Evolutionary conservation across 768 basidiomycete species (phyloP).

Genomic region (Udeniomyces megalosporus): DNA sequence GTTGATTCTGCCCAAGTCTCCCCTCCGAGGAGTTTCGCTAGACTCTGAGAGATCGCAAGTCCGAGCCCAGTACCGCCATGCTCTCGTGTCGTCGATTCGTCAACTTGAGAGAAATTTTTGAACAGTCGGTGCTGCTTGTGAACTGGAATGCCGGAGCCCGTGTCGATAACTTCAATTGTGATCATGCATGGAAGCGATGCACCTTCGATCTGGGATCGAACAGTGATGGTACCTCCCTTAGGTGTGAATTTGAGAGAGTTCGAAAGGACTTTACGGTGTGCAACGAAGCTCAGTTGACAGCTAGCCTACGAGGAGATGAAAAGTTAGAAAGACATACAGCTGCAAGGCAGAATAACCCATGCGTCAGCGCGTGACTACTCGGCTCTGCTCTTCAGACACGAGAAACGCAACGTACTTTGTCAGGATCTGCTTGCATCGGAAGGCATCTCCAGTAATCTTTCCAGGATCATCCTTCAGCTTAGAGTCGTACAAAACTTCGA

Average conservation of each 20-base stretch:
- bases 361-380: too few species aligned
- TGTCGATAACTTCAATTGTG: too few species aligned
- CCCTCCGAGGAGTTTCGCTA: constrained; percentile 1
- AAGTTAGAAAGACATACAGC: too few species aligned
- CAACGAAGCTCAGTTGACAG: too few species aligned
- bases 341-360: too few species aligned
- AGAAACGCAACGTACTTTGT: not conserved
- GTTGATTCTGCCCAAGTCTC: not conserved
- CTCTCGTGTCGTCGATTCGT: not conserved
- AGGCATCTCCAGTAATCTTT: not conserved
- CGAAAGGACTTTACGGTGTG: too few species aligned
- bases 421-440: not conserved
- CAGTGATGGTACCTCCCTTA: not conserved
- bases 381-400: too few species aligned
- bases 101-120: constrained; percentile 1
- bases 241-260: not conserved
- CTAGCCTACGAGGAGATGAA: too few species aligned
- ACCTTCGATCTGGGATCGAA: not conserved
- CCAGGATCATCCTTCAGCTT: not conserved
- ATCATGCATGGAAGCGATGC: too few species aligned
- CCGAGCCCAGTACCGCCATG: constrained; percentile 2
- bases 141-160: too few species aligned
- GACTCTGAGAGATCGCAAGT: not conserved
- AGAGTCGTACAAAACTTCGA: not conserved
- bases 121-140: not conserved